These are phyloP conservation scores for Alternaria angustiovoidea DNA, from an alignment of 2,329 filamentous ascomycete genomes.

Conservation along the genomic window DNA sequence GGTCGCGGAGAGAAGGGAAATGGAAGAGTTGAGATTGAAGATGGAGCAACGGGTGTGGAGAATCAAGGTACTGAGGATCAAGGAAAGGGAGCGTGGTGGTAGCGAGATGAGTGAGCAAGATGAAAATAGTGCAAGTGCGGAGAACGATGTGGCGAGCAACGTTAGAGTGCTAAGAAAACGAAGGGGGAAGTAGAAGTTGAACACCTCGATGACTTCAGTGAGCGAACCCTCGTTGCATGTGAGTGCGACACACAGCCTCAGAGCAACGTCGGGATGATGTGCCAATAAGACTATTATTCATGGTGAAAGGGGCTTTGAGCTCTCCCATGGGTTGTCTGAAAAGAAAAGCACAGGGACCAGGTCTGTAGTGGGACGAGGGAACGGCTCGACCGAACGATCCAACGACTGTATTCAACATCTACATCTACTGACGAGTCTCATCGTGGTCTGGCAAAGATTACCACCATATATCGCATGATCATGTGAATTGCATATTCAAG, in stretches of 20 bases:
- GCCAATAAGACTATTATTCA: too few species aligned
- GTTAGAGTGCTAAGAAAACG: not conserved
- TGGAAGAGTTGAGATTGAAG: constrained; percentile 11
- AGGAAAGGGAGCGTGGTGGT: constrained; percentile 1
- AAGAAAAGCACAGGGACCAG: not conserved
- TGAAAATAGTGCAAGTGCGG: not conserved
- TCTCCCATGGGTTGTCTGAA: not conserved
- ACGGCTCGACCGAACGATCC: not conserved
- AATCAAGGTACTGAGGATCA: constrained; percentile 9
- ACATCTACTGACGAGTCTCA: not conserved
- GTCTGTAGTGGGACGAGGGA: not conserved
- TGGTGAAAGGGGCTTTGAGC: too few species aligned
- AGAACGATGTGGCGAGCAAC: not conserved
- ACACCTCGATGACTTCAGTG: rapidly evolving
- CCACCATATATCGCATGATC: not conserved
- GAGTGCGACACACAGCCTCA: not conserved
- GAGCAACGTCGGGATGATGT: rapidly evolving
- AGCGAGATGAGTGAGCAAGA: not conserved
- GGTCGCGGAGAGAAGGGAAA: constrained; percentile 2
- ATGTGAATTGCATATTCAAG: not conserved
- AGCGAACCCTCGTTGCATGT: not conserved
- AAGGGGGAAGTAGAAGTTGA: not conserved
- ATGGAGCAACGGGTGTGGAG: constrained; percentile 16
- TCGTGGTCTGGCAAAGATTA: not conserved
- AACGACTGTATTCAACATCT: not conserved